phyloP scores from a whole-genome alignment of 2,329 filamentous ascomycete genomes.

The Colletotrichum tropicale region DNA sequence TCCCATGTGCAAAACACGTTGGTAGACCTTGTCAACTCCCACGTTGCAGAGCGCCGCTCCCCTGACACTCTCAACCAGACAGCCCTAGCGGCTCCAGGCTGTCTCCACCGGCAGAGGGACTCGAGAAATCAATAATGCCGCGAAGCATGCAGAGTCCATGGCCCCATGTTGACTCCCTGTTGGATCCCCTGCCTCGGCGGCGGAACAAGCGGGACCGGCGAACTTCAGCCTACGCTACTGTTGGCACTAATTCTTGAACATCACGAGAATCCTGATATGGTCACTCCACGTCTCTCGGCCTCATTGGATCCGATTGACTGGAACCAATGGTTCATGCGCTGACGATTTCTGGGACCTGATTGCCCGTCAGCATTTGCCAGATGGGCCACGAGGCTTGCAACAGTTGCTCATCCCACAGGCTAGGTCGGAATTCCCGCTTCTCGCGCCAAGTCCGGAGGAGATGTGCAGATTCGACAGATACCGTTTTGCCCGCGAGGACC shows the following conservation, averaged over 20 bases:
- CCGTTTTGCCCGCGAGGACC: background rate
- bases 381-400: background rate
- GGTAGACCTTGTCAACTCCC: background rate
- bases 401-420: background rate
- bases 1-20: background rate
- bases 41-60: background rate
- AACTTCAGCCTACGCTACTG: background rate
- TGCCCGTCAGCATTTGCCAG: background rate
- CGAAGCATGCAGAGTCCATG: background rate
- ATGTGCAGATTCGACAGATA: background rate
- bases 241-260: background rate
- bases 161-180: background rate
- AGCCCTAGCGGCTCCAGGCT: background rate
- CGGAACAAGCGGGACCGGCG: background rate
- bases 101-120: background rate
- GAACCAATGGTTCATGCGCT: background rate
- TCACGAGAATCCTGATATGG: background rate
- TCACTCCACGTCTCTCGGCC: background rate
- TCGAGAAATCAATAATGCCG: background rate
- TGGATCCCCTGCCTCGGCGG: background rate
- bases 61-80: background rate
- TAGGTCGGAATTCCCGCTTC: background rate
- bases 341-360: background rate
- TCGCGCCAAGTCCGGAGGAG: background rate
- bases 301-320: background rate